Evolutionary conservation across 1,284 basidiomycete genomes (phyloP).

Genomic region (Microstroma glucosiphilum): DNA sequence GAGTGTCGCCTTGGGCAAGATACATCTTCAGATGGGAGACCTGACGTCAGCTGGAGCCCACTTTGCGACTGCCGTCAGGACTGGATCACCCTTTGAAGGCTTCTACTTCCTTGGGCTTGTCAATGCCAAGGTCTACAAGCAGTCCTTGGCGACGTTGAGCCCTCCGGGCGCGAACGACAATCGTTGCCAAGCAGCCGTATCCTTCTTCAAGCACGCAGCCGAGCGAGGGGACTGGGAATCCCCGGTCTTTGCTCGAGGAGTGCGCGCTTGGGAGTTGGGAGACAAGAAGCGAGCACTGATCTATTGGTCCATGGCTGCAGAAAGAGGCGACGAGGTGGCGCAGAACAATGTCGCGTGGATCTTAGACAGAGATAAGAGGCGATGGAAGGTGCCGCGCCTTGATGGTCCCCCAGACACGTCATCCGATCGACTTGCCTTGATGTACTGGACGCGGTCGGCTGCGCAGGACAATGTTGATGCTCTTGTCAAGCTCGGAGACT

Average conservation of each 20-base stretch:
- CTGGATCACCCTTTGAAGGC: conserved; percentile 31
- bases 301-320: conserved; percentile 73
- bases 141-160: conserved; percentile 2
- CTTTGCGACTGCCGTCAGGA: conserved; percentile 24
- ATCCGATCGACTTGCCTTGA: conserved; percentile 70
- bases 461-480: conserved; percentile 90
- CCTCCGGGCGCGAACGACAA: conserved; percentile 7
- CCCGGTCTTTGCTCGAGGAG: conserved; percentile 40
- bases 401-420: conserved; percentile 19
- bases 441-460: conserved; percentile 89
- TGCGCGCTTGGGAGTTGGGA: conserved; percentile 42
- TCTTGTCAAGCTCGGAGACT: conserved; percentile 81
- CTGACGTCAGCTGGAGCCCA: conserved; percentile 20
- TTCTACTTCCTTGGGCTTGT: conserved; percentile 30
- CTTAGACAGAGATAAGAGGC: conserved; percentile 62
- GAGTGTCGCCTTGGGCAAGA: conserved; percentile 79
- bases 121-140: conserved; percentile 24
- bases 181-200: conserved; percentile 26
- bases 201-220: conserved; percentile 31
- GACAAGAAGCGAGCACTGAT: conserved; percentile 33
- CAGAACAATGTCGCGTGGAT: conserved; percentile 94
- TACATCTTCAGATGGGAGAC: conserved; percentile 54
- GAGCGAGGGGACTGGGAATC: conserved; percentile 46
- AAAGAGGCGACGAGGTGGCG: conserved; percentile 82
- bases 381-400: conserved; percentile 11